Percentiles rank a stretch among this genome's conserved stretches.
phyloP scores from a whole-genome alignment of 768 basidiomycete genomes.

The Hypholoma fasciculare region DNA sequence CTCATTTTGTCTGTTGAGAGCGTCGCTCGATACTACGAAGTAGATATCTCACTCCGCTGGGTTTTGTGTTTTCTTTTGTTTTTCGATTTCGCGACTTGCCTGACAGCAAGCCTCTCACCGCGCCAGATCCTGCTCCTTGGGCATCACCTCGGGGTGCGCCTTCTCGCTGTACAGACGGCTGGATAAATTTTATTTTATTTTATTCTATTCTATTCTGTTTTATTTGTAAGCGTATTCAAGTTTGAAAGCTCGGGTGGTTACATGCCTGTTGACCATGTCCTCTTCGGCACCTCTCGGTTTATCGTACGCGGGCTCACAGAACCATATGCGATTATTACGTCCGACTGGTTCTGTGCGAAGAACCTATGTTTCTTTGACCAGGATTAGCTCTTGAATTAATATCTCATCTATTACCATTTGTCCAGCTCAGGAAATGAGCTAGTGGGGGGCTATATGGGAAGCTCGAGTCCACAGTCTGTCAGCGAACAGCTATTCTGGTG shows the following conservation, averaged over 20 bases:
- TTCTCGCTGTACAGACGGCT: slow-evolving; percentile 94
- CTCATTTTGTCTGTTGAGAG: no score
- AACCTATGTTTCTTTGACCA: slow-evolving; percentile 89
- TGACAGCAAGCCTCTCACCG: no score
- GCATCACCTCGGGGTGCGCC: slow-evolving; percentile 41
- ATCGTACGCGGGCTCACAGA: slow-evolving; percentile 92
- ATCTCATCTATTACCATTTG: slow-evolving; percentile 91
- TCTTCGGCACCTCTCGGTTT: slow-evolving; percentile 90
- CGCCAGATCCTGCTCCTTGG: slow-evolving; percentile 44
- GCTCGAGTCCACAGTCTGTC: slow-evolving; percentile 53
- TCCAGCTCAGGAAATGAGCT: slow-evolving; percentile 93
- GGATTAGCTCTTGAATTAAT: slow-evolving; percentile 90
- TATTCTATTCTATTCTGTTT: no score
- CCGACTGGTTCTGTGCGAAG: not conserved
- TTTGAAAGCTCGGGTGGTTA: not conserved
- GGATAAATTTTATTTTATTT: slow-evolving; percentile 2
- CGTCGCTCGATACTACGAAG: no score
- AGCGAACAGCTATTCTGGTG: not conserved
- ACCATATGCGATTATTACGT: slow-evolving; percentile 44
- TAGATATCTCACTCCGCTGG: no score
- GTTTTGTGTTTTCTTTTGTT: no score
- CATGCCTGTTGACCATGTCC: slow-evolving; percentile 81
- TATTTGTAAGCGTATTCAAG: not conserved
- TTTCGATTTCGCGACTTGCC: no score
- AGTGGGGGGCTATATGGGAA: slow-evolving; percentile 82